Evolutionary conservation across 140 eudicot species (phyloP).

Genomic region (Cichorium intybus): DNA sequence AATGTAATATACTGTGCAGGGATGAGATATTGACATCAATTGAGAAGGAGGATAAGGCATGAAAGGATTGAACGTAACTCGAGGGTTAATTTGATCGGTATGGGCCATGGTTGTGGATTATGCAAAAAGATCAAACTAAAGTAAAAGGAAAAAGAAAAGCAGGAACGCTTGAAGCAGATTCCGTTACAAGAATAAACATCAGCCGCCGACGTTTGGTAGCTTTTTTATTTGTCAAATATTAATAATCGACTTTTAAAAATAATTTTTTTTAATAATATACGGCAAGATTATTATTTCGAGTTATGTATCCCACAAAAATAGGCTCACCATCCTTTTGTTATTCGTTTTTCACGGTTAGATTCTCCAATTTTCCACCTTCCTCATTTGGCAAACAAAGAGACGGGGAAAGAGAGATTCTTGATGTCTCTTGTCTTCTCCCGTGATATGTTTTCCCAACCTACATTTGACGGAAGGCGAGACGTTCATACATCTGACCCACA

Average conservation of each 20-base stretch:
- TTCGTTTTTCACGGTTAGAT: constrained; percentile 11
- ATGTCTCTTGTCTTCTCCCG: constrained; percentile 17
- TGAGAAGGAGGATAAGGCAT: background rate
- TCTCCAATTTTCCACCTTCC: constrained; percentile 14
- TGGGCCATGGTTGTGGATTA: constrained; percentile 3
- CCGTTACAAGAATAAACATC: background rate
- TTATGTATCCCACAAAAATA: constrained; percentile 7
- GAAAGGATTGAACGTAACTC: constrained; percentile 6
- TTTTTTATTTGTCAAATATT: no score
- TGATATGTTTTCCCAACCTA: background rate
- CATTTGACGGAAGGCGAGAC: background rate
- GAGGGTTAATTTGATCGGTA: constrained; percentile 19
- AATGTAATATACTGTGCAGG: no score
- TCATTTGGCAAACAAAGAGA: constrained; percentile 7
- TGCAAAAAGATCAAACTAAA: background rate
- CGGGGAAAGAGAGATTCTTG: constrained; percentile 8
- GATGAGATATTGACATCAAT: no score
- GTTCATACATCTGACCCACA: background rate
- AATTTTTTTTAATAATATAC: no score
- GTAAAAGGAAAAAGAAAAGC: background rate
- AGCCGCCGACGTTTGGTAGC: no score
- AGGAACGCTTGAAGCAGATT: background rate
- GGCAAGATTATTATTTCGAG: background rate
- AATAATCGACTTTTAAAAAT: no score
- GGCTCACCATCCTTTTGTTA: constrained; percentile 12